Evolutionary conservation across 805 yeast species (phyloP).

Genomic region (Clavispora santaluciae): DNA sequence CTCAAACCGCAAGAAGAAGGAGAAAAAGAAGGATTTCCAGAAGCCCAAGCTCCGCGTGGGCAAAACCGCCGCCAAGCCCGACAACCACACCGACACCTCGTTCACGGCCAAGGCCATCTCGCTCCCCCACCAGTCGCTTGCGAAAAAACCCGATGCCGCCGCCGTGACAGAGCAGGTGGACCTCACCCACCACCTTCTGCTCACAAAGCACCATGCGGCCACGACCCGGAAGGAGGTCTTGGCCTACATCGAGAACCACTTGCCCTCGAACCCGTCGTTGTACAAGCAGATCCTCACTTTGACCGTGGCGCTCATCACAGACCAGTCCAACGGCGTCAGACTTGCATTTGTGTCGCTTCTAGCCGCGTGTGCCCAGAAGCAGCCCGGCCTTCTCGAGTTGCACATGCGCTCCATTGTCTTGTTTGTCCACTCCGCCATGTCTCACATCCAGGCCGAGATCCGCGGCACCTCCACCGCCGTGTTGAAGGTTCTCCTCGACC

Average conservation of each 20-base stretch:
- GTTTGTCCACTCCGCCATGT: constrained; percentile 86
- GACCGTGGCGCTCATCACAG: constrained; percentile 62
- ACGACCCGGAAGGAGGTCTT: constrained; percentile 70
- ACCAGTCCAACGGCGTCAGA: constrained; percentile 63
- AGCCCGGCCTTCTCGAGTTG: constrained; percentile 52
- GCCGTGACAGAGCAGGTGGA: constrained; percentile 37
- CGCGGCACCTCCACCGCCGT: constrained; percentile 72
- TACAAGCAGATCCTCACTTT: constrained; percentile 54
- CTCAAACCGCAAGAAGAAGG: constrained; percentile 54
- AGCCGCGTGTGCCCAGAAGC: constrained; percentile 42
- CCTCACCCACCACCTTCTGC: constrained; percentile 55
- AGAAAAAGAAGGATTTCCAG: constrained; percentile 68
- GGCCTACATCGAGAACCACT: constrained; percentile 43
- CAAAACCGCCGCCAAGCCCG: constrained; percentile 64
- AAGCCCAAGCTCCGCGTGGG: constrained; percentile 87
- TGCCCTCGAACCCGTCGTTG: constrained; percentile 49
- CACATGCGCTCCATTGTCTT: constrained; percentile 61
- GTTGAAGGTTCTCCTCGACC: constrained; percentile 52
- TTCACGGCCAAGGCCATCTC: constrained; percentile 64
- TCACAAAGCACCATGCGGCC: constrained; percentile 69
- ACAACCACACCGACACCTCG: constrained; percentile 80
- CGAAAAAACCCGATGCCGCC: constrained; percentile 12
- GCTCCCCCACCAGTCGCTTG: constrained; percentile 41
- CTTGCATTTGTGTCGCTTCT: constrained; percentile 47
- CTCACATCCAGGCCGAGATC: constrained; percentile 76